Base-by-base conservation (phyloP, 2,329 filamentous ascomycete species). In the Rutstroemia sydowiana region DNA sequence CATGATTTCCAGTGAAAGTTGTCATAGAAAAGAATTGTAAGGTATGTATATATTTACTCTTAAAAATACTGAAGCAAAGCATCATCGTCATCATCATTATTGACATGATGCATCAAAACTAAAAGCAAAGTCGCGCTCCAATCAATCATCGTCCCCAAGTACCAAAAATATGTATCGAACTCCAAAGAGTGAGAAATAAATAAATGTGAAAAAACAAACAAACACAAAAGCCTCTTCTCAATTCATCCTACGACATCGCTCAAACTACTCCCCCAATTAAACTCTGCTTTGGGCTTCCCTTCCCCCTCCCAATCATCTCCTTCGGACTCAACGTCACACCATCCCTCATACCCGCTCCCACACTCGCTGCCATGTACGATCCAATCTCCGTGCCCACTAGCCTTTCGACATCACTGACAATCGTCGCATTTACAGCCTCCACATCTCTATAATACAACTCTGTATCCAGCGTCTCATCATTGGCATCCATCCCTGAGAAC, bases 381-480 rank as follows among this genome's bases (percentile, higher is more conserved):
- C 40, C 46, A 36, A 61, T 32, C 30, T 60, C 57, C 4, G 16
- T 36, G 1, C 64, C 69, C 28, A 61, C 63, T 32, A 72, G 55
- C 41, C 61, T 69, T 63, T 76, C 72, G 11, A 70, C 58, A 65
- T 83, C 78, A 20, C 65, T 63, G 4, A 75, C 63, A 16, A 84
- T 63, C 0, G 73, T 77, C 44, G 73, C 71, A 63, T 84, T 83
- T 2, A 72, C 67, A 3, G 78, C 77, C 26, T 68, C 65, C 23
- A 85, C 76, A 45, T 78, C 71, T 18, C 83, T 72, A 52, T 66
- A 70, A 65, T 85, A 88, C 64, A 67, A 52, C 44, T 65, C 61
- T 13, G 34, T 56, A 30, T 56, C 57, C 4, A 40, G 23, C 2
- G n/a, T 21, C 5, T 46, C 57, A 18, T 31, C 32, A 28, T 45